Evolutionary conservation across 352 stramenopile genomes (phyloP), one percentile per base, ranked within the genome.

Genomic region (Pythium apleroticum): DNA sequence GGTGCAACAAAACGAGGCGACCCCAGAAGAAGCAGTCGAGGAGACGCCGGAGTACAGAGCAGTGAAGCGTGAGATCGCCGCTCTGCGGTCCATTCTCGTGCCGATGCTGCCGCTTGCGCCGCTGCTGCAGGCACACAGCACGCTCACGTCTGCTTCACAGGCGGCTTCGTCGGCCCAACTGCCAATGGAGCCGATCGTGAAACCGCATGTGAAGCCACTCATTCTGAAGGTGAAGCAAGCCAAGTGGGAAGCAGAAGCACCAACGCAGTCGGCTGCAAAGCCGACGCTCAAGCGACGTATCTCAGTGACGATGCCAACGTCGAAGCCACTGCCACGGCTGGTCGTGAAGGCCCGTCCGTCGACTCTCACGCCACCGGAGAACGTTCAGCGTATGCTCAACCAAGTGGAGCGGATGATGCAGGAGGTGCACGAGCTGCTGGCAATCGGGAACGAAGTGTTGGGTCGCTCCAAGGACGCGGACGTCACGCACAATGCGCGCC

Each of bases 381-480:
- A 57, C 28, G 59, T 77, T 5, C 53, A 62, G 20, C 66, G 58
- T 19, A 77, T 77, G 70, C 59, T 77, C 15, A 57, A 71, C 35
- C 66, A 77, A 24, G 61, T 74, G 15, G 66, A 77, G 24, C 53
- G 45, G 27, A 77, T 77, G 70, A 69, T 69, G 57, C 61, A 52
- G 15, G 70, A 77, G 46, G 61, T 66, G 15, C 58, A 72, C 6
- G 65, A 62, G 50, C 52, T 77, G 20, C 20, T 74, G 17, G 57
- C 60, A n/a, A 53, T 45, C 6, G 53, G 57, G 19, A 45, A 72
- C 41, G 66, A 71, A n/a, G 52, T 68, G 6, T 20, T 71, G 48
- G 30, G 37, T 33, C 25, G 28, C 49, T 39, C 25, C 27, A 41
- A 39, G 10, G 49, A 41, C 19, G 49, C 15, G 15, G 41, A 48